Percentiles rank a stretch among this genome's conserved stretches.
phyloP scores from a whole-genome alignment of 2,329 filamentous ascomycete species.

The Epicoccum sorghinum region DNA sequence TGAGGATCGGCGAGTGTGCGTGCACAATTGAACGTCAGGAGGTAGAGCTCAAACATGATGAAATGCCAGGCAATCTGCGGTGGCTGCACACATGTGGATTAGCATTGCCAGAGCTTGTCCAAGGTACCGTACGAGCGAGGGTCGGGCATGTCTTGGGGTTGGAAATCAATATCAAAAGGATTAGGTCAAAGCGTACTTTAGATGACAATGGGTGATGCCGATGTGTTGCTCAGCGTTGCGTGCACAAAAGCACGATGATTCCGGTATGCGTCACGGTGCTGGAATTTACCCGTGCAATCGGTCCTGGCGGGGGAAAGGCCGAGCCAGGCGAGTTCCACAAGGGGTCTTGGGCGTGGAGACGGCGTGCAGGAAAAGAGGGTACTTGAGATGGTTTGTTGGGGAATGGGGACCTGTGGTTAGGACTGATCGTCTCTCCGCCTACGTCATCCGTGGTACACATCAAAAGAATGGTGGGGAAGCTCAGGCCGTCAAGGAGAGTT shows the following conservation, averaged over 20 bases:
- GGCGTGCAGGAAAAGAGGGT: constrained; percentile 31
- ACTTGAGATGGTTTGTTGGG: constrained; percentile 11
- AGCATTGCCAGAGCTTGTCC: constrained; percentile 24
- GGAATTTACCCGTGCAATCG: constrained; percentile 4
- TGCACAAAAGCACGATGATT: not conserved
- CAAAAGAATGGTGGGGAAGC: constrained; percentile 29
- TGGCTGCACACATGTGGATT: constrained; percentile 24
- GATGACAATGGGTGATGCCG: not conserved
- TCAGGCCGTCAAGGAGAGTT: constrained; percentile 17
- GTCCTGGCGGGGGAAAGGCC: constrained; percentile 4
- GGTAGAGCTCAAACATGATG: constrained; percentile 68
- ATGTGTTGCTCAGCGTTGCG: not conserved
- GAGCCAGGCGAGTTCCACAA: constrained; percentile 19
- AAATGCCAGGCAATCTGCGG: constrained; percentile 1
- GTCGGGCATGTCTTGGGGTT: not conserved
- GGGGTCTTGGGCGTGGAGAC: constrained; percentile 26
- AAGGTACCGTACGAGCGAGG: not conserved
- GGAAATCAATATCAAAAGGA: not conserved
- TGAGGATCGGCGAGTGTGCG: constrained; percentile 72
- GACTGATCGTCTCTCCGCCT: constrained; percentile 18
- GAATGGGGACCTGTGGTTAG: constrained; percentile 13
- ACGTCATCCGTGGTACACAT: constrained; percentile 30
- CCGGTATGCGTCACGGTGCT: not conserved
- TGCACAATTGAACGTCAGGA: constrained; percentile 90
- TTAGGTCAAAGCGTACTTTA: constrained; percentile 3